Evolutionary conservation across 306 rosid species (phyloP), one percentile per base, ranked within the genome.

Genomic region (Macrotyloma uniflorum): DNA sequence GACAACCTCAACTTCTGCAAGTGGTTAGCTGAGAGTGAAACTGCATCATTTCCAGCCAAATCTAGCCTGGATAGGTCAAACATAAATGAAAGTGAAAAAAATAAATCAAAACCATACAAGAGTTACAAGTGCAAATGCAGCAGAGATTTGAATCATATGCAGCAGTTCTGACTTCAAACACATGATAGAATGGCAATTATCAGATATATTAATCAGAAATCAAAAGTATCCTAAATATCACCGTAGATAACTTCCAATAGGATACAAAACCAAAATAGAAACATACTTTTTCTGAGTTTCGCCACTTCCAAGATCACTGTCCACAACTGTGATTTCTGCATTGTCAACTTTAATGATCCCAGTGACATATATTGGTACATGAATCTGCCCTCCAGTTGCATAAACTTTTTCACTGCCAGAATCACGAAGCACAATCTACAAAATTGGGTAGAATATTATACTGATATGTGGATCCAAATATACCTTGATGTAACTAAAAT

Each of bases 11-110:
- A 77, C 85, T 93, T 96, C 84, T 93, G 98, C 73, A 93, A 89
- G 87, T 96, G 99, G 88, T 93, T 96, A 43, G 98, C 98, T 33
- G 97, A 86, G 80, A 93, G 80, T 49, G 89, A 90, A 51, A 90
- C 83, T 16, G 57, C 78, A 79, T 76, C 87, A 71, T 83, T 86
- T 74, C 94, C 94, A 77, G 89, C 83, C 82, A 96, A 82, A 86
- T 96, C 94, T 65, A 96, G 74, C 86, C 99, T 96, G 91, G 55
- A 83, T 58, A 61, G 14, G 43, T 16, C 20, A 32, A 76, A 61
- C 51, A 33, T 16, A 70, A 14, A 58, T 63, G 46, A 32, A 38
- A 50, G 36, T 79, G 43, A 33, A 84, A 72, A n/a, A 80, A 53
- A 22, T 58, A 70, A 79, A 24, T 57, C 67, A 33, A 76, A 75